These are phyloP conservation scores for Amoebophrya sp. DNA, from an alignment of 169 alveolate genomes.

Conservation along the genomic window DNA sequence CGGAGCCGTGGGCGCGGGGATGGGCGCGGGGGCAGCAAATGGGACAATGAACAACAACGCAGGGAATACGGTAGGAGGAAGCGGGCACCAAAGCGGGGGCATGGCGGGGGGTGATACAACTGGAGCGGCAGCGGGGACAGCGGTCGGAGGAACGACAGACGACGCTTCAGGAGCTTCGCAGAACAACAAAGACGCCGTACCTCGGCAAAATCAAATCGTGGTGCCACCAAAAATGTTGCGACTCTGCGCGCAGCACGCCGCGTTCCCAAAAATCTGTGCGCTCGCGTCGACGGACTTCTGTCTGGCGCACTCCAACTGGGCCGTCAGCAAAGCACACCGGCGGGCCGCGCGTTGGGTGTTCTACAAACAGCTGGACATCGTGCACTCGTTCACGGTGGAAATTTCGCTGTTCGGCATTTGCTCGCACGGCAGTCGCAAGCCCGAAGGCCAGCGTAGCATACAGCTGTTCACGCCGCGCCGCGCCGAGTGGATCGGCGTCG, in stretches of 20 bases:
- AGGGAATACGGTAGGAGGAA: too few relatives aligned
- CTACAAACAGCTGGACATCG: slow-evolving; percentile 37
- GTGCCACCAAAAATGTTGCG: background rate
- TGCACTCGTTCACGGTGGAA: slow-evolving; percentile 43
- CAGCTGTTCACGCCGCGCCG: background rate
- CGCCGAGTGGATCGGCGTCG: background rate
- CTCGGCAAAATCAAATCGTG: background rate
- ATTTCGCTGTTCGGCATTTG: slow-evolving; percentile 41
- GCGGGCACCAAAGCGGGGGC: too few relatives aligned
- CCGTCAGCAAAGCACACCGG: slow-evolving; percentile 22
- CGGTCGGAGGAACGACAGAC: too few relatives aligned
- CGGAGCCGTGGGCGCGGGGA: too few relatives aligned
- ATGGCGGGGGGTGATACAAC: too few relatives aligned
- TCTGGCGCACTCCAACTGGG: background rate
- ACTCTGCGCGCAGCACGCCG: slow-evolving; percentile 16
- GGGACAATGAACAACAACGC: too few relatives aligned
- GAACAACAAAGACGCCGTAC: too few relatives aligned
- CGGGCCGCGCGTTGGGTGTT: slow-evolving; percentile 44
- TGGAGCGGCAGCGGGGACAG: too few relatives aligned
- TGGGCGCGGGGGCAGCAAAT: too few relatives aligned
- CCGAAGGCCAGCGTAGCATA: background rate
- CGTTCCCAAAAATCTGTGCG: slow-evolving; percentile 10
- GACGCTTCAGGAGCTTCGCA: too few relatives aligned
- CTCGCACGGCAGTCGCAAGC: background rate
- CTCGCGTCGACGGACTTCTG: background rate